phyloP scores from a whole-genome alignment of 1,139 yeast genomes.

The Trichomonascaceae sp. region DNA sequence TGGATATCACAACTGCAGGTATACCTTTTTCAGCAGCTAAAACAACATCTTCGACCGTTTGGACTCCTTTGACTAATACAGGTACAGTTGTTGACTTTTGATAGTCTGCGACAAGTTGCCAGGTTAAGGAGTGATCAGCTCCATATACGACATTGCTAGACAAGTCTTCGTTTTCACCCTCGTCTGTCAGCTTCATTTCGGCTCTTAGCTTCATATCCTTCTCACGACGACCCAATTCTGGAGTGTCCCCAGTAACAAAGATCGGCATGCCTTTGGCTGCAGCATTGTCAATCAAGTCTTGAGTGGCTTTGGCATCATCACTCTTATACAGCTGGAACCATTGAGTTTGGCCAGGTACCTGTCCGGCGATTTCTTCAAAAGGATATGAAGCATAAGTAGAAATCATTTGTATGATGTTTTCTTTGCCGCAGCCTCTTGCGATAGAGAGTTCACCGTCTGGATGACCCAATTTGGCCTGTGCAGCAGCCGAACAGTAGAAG shows the following conservation, averaged over 20 bases:
- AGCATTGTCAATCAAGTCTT: constrained; percentile 40
- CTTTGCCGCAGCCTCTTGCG: constrained; percentile 30
- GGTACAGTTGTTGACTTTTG: constrained; percentile 26
- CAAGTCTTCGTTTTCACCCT: constrained; percentile 12
- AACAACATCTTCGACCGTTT: constrained; percentile 56
- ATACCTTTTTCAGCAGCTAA: constrained; percentile 51
- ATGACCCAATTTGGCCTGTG: constrained; percentile 58
- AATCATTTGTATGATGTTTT: constrained; percentile 33
- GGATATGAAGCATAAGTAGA: constrained; percentile 31
- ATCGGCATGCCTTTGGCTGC: constrained; percentile 47
- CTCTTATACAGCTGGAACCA: constrained; percentile 44
- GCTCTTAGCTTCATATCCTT: constrained; percentile 41
- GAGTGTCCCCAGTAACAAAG: constrained; percentile 63
- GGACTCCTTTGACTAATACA: constrained; percentile 49
- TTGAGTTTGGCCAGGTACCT: constrained; percentile 28
- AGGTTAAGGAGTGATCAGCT: constrained; percentile 43
- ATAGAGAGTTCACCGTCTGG: constrained; percentile 54
- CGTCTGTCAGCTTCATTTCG: constrained; percentile 20
- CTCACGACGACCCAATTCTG: constrained; percentile 53
- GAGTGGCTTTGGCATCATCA: constrained; percentile 39
- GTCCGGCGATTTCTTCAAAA: constrained; percentile 30
- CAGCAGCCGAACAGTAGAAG: constrained; percentile 61
- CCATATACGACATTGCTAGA: constrained; percentile 54
- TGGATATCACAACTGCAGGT: constrained; percentile 58
- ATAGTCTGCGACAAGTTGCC: constrained; percentile 21